These are phyloP conservation scores for Fomitopsis pinicola DNA, from an alignment of 1,284 basidiomycete species.

Conservation along the genomic window DNA sequence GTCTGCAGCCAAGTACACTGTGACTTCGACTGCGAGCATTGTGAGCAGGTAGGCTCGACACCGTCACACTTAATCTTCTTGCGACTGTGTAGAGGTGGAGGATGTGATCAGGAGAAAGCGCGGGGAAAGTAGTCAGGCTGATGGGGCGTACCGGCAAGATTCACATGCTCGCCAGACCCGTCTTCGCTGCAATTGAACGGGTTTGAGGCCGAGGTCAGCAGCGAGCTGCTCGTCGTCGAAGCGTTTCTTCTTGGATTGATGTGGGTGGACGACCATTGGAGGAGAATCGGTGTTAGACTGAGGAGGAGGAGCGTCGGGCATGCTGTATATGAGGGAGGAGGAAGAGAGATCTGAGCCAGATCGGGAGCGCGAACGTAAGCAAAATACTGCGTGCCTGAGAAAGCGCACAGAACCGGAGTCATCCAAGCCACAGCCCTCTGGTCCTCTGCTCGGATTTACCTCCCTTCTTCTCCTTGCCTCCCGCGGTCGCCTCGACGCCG, in stretches of 20 bases:
- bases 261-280: slow-evolving; percentile 40
- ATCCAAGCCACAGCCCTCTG: neutral
- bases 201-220: slow-evolving; percentile 57
- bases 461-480: neutral
- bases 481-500: neutral
- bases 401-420: slow-evolving; percentile 4
- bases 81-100: slow-evolving; percentile 40
- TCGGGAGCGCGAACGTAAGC: slow-evolving; percentile 9
- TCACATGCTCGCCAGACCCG: slow-evolving; percentile 82
- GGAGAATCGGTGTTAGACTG: slow-evolving; percentile 35
- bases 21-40: slow-evolving; percentile 67
- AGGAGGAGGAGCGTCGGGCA: slow-evolving; percentile 47
- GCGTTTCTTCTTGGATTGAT: slow-evolving; percentile 66
- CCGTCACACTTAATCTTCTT: slow-evolving; percentile 91
- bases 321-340: slow-evolving; percentile 32
- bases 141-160: slow-evolving; percentile 63
- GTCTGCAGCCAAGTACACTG: slow-evolving; percentile 84
- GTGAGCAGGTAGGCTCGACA: slow-evolving; percentile 77
- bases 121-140: neutral
- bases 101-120: slow-evolving; percentile 2
- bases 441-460: neutral
- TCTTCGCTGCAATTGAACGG: slow-evolving; percentile 70
- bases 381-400: slow-evolving; percentile 6
- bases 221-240: slow-evolving; percentile 51
- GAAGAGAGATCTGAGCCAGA: slow-evolving; percentile 10